These are phyloP conservation scores for Metschnikowia reukaufii DNA, from an alignment of 805 yeast species.

Conservation along the genomic window DNA sequence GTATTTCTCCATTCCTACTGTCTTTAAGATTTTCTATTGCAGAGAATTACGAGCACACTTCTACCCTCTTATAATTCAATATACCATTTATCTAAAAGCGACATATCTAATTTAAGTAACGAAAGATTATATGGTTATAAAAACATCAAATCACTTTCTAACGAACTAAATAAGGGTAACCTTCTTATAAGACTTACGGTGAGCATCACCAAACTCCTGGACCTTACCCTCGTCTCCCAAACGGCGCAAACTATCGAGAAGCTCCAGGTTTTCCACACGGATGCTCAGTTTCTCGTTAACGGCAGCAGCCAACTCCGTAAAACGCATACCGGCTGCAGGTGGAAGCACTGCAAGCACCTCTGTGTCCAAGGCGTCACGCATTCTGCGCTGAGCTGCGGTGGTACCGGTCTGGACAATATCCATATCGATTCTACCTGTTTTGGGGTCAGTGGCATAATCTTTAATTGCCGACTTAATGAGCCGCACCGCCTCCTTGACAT, in stretches of 20 bases:
- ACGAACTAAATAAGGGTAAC: conserved; percentile 19
- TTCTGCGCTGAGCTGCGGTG: conserved; percentile 77
- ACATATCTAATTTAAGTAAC: too few relatives aligned
- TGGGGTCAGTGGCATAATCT: conserved; percentile 97
- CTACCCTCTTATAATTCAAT: too few relatives aligned
- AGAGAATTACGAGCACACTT: too few relatives aligned
- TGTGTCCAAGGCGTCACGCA: conserved; percentile 69
- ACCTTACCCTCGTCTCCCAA: conserved; percentile 72
- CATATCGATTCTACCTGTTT: conserved; percentile 96
- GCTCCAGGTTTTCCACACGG: conserved; percentile 68
- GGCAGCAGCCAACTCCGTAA: conserved; percentile 55
- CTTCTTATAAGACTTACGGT: conserved; percentile 55
- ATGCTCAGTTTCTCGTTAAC: conserved; percentile 66
- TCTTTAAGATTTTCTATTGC: too few relatives aligned
- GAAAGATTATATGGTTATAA: too few relatives aligned
- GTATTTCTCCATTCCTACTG: too few relatives aligned
- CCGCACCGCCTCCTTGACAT: conserved; percentile 92
- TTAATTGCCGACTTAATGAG: conserved; percentile 91
- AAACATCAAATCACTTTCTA: too few relatives aligned
- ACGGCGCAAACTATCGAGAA: conserved; percentile 64
- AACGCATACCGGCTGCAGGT: conserved; percentile 50
- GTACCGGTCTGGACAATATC: conserved; percentile 96
- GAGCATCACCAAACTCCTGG: conserved; percentile 69
- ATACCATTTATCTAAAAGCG: too few relatives aligned
- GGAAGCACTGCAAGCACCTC: conserved; percentile 58